Evolutionary conservation across 2,329 filamentous ascomycete species (phyloP).

Genomic region (Neopestalotiopsis sp.): DNA sequence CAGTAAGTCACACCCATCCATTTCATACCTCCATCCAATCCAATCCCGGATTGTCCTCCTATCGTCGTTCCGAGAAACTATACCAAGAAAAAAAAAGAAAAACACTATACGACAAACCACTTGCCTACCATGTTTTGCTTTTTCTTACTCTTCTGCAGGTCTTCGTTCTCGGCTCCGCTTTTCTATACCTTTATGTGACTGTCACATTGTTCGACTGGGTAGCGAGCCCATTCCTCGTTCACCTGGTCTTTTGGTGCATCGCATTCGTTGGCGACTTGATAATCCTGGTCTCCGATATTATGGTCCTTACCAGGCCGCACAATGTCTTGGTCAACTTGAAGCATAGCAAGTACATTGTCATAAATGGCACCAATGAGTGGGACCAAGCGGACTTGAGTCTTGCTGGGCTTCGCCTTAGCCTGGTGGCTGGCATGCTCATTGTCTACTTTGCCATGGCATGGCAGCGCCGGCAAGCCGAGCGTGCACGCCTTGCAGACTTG

Average conservation of each 20-base stretch:
- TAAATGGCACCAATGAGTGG: slow-evolving; percentile 50
- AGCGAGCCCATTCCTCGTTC: slow-evolving; percentile 79
- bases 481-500: slow-evolving; percentile 49
- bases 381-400: slow-evolving; percentile 70
- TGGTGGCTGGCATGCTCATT: slow-evolving; percentile 67
- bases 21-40: slow-evolving; percentile 19
- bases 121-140: slow-evolving; percentile 8
- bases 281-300: slow-evolving; percentile 72
- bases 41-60: not conserved
- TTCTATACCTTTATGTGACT: slow-evolving; percentile 84
- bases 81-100: not conserved
- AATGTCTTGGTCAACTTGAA: slow-evolving; percentile 61
- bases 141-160: slow-evolving; percentile 59
- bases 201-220: slow-evolving; percentile 86
- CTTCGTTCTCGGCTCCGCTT: slow-evolving; percentile 83
- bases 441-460: slow-evolving; percentile 61
- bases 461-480: slow-evolving; percentile 47
- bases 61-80: not conserved
- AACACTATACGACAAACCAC: not conserved
- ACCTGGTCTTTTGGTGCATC: slow-evolving; percentile 80
- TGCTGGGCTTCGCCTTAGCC: slow-evolving; percentile 70
- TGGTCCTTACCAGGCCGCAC: slow-evolving; percentile 72
- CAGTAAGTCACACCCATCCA: slow-evolving; percentile 29
- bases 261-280: slow-evolving; percentile 75
- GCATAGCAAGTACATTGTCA: slow-evolving; percentile 46